A percentile compares a stretch with the other conserved stretches of the same genome.
These are phyloP conservation scores for Ilex asprella DNA, from an alignment of 257 asterid species.

Conservation along the genomic window DNA sequence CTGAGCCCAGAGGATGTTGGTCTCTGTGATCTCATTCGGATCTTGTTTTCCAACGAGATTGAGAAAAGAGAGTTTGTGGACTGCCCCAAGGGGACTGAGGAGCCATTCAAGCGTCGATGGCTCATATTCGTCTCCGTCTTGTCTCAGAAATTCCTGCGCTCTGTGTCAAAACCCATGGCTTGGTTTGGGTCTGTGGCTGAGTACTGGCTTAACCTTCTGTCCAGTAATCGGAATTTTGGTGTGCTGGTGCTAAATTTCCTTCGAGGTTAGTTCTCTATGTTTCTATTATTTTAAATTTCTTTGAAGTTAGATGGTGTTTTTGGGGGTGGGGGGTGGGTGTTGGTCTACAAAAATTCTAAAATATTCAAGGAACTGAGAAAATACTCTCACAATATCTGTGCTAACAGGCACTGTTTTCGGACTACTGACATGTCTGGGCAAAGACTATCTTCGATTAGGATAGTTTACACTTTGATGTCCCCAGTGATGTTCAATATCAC, in stretches of 20 bases:
- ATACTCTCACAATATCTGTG: too few relatives aligned
- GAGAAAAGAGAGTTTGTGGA: conserved; percentile 29
- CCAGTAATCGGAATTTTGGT: conserved; percentile 29
- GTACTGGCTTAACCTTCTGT: conserved; percentile 49
- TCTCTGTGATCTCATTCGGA: conserved; percentile 14
- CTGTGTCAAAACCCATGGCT: conserved; percentile 29
- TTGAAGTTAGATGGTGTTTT: too few relatives aligned
- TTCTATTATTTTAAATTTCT: neutral
- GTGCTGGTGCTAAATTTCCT: conserved; percentile 19
- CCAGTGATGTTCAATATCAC: too few relatives aligned
- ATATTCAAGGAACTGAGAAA: too few relatives aligned
- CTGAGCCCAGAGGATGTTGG: conserved; percentile 32
- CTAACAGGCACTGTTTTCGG: too few relatives aligned
- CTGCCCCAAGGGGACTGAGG: conserved; percentile 22
- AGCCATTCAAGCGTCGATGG: conserved; percentile 38
- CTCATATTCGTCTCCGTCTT: conserved; percentile 28
- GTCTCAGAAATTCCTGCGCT: conserved; percentile 28
- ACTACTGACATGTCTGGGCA: too few relatives aligned
- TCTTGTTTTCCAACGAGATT: conserved; percentile 25
- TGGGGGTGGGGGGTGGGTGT: too few relatives aligned
- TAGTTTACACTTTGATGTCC: too few relatives aligned
- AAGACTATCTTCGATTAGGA: too few relatives aligned
- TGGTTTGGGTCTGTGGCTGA: conserved; percentile 36
- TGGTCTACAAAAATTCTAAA: too few relatives aligned
- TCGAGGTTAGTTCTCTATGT: conserved; percentile 14